Base-by-base conservation (phyloP, 2,329 filamentous ascomycete species). In the Alternaria infectoria region DNA sequence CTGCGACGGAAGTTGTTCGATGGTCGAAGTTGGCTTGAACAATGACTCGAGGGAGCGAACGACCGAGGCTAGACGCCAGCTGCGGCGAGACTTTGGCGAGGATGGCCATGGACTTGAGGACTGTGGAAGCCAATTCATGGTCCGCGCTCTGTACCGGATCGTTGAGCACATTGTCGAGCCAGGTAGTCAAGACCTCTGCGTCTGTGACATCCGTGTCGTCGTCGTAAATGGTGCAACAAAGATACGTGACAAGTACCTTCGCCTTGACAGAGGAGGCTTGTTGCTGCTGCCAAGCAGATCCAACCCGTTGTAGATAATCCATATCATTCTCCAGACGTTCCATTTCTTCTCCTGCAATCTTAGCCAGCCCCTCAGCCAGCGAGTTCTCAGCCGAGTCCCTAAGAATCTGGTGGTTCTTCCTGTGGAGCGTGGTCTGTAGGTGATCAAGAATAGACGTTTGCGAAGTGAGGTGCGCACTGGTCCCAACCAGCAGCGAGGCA, bases 231-330 rank as follows among this genome's bases (percentile, higher is more conserved):
- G 91, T 87, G 75, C 95, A 98, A 77, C 94, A 96, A 52, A 98
- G 82, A 72, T 93, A 97, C 63, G 91, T 91, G 58, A 92, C 89
- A 23, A 99, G 81, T 12, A 93, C 91, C 65, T 91, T 89, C 0
- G 92, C 89, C 80, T 97, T 97, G 64, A 96, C 92, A 7, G 92
- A 90, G 72, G 92, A 93, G 5, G 94, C 93, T 58, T 98, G 86
- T 63, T 86, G 89, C 80, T 97, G 95, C 77, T 98, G 94, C 81
- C 91, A 94, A 6, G 90, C 86, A 1, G 94, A 95, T 60, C 92
- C 92, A 61, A 98, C 77, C 17, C 77, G 87, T 71, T 92, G 90
- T 46, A 97, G 85, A 77, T 97, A 98, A 79, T 98, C 96, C 1
- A 93, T 91, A 62, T 92, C 92, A 52, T 93, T 93, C 69, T 98